Percentiles rank a stretch among this genome's conserved stretches.
phyloP scores from a whole-genome alignment of 2,329 filamentous ascomycete genomes.

The Pseudonectria foliicola region DNA sequence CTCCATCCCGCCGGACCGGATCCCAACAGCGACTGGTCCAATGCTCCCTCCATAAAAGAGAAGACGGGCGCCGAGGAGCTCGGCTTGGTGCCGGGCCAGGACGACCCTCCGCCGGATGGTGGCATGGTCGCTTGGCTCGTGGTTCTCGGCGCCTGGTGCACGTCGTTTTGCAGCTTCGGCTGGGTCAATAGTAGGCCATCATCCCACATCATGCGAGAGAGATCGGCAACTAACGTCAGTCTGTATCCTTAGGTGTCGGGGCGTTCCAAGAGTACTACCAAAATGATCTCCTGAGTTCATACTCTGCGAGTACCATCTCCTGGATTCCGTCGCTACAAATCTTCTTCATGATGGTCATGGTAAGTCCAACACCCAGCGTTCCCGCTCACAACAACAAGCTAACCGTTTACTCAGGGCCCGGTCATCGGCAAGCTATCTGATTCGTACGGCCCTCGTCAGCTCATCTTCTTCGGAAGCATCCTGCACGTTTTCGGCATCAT shows the following conservation, averaged over 20 bases:
- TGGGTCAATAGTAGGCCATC: slow-evolving; percentile 37
- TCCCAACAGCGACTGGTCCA: slow-evolving; percentile 1
- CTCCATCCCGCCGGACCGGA: slow-evolving; percentile 4
- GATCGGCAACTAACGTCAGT: slow-evolving; percentile 3
- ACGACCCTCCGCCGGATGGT: slow-evolving; percentile 10
- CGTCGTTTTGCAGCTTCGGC: slow-evolving; percentile 34
- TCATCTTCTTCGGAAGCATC: slow-evolving; percentile 46
- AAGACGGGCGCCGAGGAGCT: slow-evolving; percentile 3
- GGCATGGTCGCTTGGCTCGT: slow-evolving; percentile 31
- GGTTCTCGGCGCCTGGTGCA: slow-evolving; percentile 34
- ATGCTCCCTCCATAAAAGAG: slow-evolving; percentile 1
- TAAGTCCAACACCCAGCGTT: slow-evolving; percentile 20
- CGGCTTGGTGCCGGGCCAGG: too few species aligned
- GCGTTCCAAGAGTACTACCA: slow-evolving; percentile 55
- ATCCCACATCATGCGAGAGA: neutral
- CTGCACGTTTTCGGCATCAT: slow-evolving; percentile 55
- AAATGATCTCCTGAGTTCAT: slow-evolving; percentile 36
- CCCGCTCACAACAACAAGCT: slow-evolving; percentile 1
- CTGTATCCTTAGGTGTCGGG: slow-evolving; percentile 36
- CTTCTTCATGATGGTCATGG: slow-evolving; percentile 45
- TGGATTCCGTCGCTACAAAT: slow-evolving; percentile 54
- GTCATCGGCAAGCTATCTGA: slow-evolving; percentile 59
- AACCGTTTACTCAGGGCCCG: slow-evolving; percentile 36
- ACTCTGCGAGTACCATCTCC: slow-evolving; percentile 49
- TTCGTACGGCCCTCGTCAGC: slow-evolving; percentile 50